Evolutionary conservation across 257 asterid genomes (phyloP).

Genomic region (Solanum okadae): DNA sequence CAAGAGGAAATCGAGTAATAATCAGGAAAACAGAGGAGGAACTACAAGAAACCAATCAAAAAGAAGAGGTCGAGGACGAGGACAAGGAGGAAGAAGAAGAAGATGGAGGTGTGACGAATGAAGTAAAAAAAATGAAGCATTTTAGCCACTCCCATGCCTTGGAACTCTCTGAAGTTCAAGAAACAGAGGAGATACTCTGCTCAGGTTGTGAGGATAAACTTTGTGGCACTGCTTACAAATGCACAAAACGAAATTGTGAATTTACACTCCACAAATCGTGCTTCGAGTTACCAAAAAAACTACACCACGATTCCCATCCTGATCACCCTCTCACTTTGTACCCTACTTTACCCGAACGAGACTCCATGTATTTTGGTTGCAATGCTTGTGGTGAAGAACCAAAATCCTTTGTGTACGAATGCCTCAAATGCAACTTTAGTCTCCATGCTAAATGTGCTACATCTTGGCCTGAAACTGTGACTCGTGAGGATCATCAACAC

Average conservation of each 20-base stretch:
- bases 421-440: constrained; percentile 5
- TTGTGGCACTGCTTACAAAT: not conserved
- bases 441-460: constrained; percentile 10
- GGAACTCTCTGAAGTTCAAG: not conserved
- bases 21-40: not conserved
- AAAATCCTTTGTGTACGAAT: constrained; percentile 6
- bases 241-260: not conserved
- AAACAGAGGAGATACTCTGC: not conserved
- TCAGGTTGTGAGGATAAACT: constrained; percentile 1
- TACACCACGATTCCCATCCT: not conserved
- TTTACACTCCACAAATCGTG: constrained; percentile 19
- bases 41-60: not conserved
- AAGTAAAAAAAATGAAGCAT: not conserved
- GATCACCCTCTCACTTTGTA: constrained; percentile 4
- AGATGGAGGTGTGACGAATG: not conserved
- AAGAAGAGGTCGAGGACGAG: not conserved
- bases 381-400: not conserved
- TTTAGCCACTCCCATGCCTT: constrained; percentile 1
- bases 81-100: not conserved
- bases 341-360: constrained; percentile 8
- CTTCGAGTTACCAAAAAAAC: constrained; percentile 4
- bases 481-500: not conserved
- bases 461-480: not conserved
- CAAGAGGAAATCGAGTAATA: not conserved
- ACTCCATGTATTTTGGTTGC: not conserved